Evolutionary conservation across 2,329 filamentous ascomycete species (phyloP).

Genomic region (Aspergillus japonicus): DNA sequence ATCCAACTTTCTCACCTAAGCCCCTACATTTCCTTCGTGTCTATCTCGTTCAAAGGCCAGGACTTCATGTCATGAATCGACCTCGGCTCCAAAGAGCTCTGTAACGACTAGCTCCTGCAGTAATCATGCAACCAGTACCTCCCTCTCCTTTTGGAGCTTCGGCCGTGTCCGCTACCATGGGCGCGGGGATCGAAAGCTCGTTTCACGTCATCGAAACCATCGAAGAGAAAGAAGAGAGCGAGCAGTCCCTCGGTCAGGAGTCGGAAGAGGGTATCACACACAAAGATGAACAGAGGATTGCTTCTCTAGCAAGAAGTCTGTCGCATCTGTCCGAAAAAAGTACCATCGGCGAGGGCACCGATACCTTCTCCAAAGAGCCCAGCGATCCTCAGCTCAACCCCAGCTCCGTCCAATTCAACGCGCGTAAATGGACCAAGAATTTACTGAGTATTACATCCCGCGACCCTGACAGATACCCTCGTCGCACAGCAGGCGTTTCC

Average conservation of each 20-base stretch:
- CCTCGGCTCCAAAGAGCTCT: background rate
- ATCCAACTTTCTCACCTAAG: background rate
- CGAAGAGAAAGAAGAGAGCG: constrained; percentile 22
- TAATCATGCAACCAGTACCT: constrained; percentile 17
- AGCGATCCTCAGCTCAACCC: constrained; percentile 43
- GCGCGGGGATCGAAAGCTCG: constrained; percentile 8
- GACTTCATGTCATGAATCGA: background rate
- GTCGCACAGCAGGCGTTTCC: constrained; percentile 40
- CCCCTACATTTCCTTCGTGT: no score
- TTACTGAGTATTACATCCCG: constrained; percentile 33
- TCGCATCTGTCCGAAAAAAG: constrained; percentile 31
- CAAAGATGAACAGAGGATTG: constrained; percentile 27
- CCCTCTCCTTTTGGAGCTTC: constrained; percentile 20
- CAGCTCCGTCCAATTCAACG: constrained; percentile 41
- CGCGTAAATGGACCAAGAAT: constrained; percentile 47
- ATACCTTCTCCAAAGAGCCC: constrained; percentile 38
- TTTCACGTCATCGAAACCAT: background rate
- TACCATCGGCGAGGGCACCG: constrained; percentile 23
- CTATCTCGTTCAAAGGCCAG: background rate
- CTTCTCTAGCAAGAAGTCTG: constrained; percentile 30
- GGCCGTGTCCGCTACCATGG: constrained; percentile 11
- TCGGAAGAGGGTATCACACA: constrained; percentile 26
- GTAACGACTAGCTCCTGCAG: background rate
- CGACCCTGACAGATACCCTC: constrained; percentile 34
- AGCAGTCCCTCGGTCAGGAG: constrained; percentile 23